phyloP scores from a whole-genome alignment of 352 stramenopile genomes.

The Phytophthora macrochlamydospora region DNA sequence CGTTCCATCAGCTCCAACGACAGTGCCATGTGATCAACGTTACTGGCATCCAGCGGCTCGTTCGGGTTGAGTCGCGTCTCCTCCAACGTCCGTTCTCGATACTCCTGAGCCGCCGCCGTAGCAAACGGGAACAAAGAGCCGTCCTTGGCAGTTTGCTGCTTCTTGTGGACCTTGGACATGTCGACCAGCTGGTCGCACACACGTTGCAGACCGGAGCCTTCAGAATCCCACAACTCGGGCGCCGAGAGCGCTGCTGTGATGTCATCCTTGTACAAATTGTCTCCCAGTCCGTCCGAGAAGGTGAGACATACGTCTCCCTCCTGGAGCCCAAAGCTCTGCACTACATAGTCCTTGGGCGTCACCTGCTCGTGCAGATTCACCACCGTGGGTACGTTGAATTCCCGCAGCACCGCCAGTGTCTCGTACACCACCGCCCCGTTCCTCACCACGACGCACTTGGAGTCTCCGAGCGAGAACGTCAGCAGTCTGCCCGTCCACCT shows the following conservation, averaged over 20 bases:
- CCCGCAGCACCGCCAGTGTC: slow-evolving; percentile 63
- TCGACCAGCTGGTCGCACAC: slow-evolving; percentile 61
- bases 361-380: slow-evolving; percentile 66
- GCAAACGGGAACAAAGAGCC: slow-evolving; percentile 61
- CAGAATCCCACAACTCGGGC: slow-evolving; percentile 26
- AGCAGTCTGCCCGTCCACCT: slow-evolving; percentile 61
- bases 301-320: slow-evolving; percentile 66
- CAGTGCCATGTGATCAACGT: slow-evolving; percentile 48
- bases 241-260: slow-evolving; percentile 35
- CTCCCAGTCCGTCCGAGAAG: slow-evolving; percentile 78
- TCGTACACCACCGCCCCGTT: slow-evolving; percentile 62
- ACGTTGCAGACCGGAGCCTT: slow-evolving; percentile 39
- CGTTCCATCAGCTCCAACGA: slow-evolving; percentile 56
- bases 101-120: slow-evolving; percentile 66
- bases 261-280: slow-evolving; percentile 86
- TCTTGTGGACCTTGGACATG: slow-evolving; percentile 44
- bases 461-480: slow-evolving; percentile 81
- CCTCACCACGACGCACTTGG: slow-evolving; percentile 71
- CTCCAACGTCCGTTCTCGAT: slow-evolving; percentile 55
- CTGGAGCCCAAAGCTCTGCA: slow-evolving; percentile 68
- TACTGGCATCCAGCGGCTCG: slow-evolving; percentile 16
- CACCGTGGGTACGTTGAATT: slow-evolving; percentile 84
- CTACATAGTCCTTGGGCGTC: slow-evolving; percentile 59
- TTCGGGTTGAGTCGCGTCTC: slow-evolving; percentile 28
- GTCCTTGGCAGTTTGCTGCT: not conserved